Percentiles rank a stretch among this genome's conserved stretches.
phyloP scores from a whole-genome alignment of 78 protist species.

The Tieghemostelium lacteum region DNA sequence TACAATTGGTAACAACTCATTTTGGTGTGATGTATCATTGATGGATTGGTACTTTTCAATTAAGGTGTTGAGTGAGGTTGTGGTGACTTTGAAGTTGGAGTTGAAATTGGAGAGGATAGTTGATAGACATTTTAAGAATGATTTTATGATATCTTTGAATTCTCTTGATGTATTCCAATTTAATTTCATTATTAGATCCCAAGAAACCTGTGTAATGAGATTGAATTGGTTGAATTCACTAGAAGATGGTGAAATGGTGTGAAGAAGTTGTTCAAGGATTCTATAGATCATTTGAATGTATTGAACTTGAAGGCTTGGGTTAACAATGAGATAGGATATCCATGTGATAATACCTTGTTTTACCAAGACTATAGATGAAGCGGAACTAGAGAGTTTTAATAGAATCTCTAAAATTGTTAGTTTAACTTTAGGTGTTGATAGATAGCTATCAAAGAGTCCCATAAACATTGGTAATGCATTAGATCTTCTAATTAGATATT shows the following conservation, averaged over 20 bases:
- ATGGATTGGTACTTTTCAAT: no score
- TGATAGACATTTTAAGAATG: neutral
- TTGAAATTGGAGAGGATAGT: no score
- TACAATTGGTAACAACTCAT: no score
- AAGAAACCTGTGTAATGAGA: neutral
- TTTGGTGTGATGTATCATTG: no score
- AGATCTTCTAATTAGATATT: slow-evolving; percentile 13
- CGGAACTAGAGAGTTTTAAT: neutral
- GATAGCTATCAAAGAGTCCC: slow-evolving; percentile 12
- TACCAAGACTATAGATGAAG: neutral
- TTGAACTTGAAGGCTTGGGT: slow-evolving; percentile 28
- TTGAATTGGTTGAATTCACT: neutral
- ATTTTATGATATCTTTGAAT: neutral
- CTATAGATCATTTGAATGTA: slow-evolving; percentile 6
- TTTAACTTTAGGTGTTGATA: neutral
- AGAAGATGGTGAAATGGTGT: no score
- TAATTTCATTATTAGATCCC: neutral
- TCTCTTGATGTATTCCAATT: neutral
- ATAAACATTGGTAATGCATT: neutral
- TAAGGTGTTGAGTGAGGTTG: no score
- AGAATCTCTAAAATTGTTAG: neutral
- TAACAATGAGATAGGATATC: slow-evolving; percentile 28
- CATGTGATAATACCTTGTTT: slow-evolving; percentile 53
- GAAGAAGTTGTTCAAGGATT: neutral
- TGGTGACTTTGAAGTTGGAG: no score